Evolutionary conservation across 148 eudicot genomes (phyloP).

Genomic region (Mesembryanthemum crystallinum): DNA sequence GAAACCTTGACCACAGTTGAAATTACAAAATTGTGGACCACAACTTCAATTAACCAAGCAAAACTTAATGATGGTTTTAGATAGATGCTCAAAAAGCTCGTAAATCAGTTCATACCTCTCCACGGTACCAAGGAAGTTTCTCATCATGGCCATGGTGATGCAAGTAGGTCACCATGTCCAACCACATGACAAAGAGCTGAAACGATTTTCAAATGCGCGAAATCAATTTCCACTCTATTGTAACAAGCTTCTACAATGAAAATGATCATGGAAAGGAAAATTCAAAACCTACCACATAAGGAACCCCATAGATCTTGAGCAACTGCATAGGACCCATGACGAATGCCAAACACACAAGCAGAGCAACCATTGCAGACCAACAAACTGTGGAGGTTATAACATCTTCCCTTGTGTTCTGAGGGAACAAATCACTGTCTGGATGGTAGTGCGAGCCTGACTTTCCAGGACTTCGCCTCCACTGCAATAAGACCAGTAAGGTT

Average conservation of each 20-base stretch:
- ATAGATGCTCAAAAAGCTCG: not conserved
- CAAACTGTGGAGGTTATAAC: constrained; percentile 65
- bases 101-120: constrained; percentile 45
- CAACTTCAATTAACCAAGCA: no score
- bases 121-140: constrained; percentile 86
- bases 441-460: constrained; percentile 66
- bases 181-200: constrained; percentile 76
- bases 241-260: not conserved
- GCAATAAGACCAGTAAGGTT: constrained; percentile 11
- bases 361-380: constrained; percentile 69
- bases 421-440: constrained; percentile 59
- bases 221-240: not conserved
- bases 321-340: constrained; percentile 68
- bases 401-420: constrained; percentile 49
- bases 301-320: constrained; percentile 72
- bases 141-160: constrained; percentile 85
- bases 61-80: not conserved
- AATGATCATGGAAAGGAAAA: not conserved
- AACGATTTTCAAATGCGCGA: constrained; percentile 9
- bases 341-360: constrained; percentile 54
- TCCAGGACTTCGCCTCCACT: constrained; percentile 74
- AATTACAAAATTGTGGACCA: no score
- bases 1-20: no score
- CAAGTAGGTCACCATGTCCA: constrained; percentile 77
- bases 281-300: constrained; percentile 50